These are phyloP conservation scores for Brachypodium distachyon DNA, from an alignment of 202 grass and related monocot genomes.

Conservation along the genomic window DNA sequence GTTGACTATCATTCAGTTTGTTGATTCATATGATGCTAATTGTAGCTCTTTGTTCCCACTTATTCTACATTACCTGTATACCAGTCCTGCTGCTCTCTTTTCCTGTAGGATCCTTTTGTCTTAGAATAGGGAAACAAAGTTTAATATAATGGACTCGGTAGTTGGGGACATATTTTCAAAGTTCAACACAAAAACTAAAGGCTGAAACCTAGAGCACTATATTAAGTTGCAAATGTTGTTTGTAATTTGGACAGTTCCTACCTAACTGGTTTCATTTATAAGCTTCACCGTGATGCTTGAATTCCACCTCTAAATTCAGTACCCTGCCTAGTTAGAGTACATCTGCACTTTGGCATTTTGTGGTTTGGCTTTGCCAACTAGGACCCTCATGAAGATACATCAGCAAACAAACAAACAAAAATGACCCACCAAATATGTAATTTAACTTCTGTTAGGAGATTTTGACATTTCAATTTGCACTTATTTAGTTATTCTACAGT, in stretches of 20 bases:
- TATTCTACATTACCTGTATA: conserved; percentile 1
- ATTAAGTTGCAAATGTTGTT: background rate
- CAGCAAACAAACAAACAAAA: background rate
- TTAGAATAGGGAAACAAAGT: background rate
- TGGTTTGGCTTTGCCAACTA: background rate
- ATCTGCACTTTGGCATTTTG: background rate
- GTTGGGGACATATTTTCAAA: background rate
- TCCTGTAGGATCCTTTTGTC: background rate
- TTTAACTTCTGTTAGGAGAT: background rate
- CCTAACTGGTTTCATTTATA: conserved; percentile 1
- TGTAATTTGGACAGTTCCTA: background rate
- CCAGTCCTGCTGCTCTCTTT: background rate
- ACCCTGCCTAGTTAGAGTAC: background rate
- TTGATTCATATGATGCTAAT: background rate
- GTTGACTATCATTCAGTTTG: background rate
- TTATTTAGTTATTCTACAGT: background rate
- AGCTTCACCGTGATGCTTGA: background rate
- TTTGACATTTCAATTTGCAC: background rate
- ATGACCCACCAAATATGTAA: background rate
- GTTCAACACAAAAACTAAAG: background rate
- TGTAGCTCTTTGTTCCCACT: background rate
- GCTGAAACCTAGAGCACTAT: background rate
- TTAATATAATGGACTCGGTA: conserved; percentile 2
- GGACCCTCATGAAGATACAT: background rate
- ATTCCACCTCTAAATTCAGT: background rate